These are phyloP conservation scores for Astragalus membranaceus DNA, from an alignment of 306 rosid species.

Conservation along the genomic window DNA sequence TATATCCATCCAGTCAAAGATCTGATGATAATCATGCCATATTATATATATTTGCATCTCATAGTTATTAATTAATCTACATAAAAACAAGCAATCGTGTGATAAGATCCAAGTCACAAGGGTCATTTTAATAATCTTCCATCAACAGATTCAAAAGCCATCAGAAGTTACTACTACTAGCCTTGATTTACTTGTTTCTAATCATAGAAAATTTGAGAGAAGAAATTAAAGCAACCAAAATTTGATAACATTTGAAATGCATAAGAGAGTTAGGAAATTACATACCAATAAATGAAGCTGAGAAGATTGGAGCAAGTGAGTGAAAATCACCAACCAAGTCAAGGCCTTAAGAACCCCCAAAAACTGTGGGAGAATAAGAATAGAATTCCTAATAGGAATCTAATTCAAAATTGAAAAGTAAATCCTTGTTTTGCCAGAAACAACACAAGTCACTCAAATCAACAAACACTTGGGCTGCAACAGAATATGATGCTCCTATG, in stretches of 20 bases:
- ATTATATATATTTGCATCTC: background rate
- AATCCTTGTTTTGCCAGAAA: slow-evolving; percentile 2
- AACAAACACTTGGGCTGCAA: background rate
- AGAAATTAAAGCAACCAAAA: too few species aligned
- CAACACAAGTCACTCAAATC: slow-evolving; percentile 10
- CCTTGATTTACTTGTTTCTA: too few species aligned
- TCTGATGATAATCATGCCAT: background rate
- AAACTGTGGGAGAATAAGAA: slow-evolving; percentile 31
- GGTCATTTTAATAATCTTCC: background rate
- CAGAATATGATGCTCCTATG: slow-evolving; percentile 32
- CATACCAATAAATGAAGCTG: slow-evolving; percentile 7
- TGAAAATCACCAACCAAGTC: background rate
- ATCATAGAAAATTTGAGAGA: too few species aligned
- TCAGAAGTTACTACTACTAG: too few species aligned
- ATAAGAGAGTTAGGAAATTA: background rate
- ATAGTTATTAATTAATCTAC: background rate
- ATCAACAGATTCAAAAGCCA: background rate
- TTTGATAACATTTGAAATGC: too few species aligned
- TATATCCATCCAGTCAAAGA: background rate
- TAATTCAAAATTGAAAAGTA: slow-evolving; percentile 19
- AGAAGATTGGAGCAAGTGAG: background rate
- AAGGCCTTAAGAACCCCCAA: background rate
- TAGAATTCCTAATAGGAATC: slow-evolving; percentile 46
- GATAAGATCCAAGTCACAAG: background rate
- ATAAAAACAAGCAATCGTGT: background rate